A percentile compares a stretch with the other conserved stretches of the same genome.
Conservation (phyloP, 2,329 filamentous ascomycete species). For the Penicillium sumatraense region DNA sequence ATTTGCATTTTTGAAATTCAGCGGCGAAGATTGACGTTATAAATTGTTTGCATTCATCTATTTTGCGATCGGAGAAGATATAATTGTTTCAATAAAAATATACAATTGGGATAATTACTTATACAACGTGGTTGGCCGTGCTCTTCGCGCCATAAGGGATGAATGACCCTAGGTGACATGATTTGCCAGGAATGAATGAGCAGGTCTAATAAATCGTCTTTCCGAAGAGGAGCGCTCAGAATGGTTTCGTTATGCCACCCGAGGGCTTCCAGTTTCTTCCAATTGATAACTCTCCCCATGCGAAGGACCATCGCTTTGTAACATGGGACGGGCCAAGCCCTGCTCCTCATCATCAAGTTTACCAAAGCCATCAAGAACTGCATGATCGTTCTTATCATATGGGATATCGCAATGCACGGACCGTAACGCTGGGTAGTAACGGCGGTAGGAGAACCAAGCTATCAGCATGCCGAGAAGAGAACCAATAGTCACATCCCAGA, state of each 20-base stretch:
- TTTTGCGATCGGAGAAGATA: too few relatives aligned
- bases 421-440: constrained; percentile 62
- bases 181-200: too few relatives aligned
- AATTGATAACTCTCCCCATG: constrained; percentile 32
- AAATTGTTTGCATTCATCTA: too few relatives aligned
- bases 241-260: not conserved
- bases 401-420: constrained; percentile 57
- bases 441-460: constrained; percentile 62
- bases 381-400: constrained; percentile 42
- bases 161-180: too few relatives aligned
- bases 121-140: too few relatives aligned
- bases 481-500: constrained; percentile 64
- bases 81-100: too few relatives aligned
- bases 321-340: constrained; percentile 17
- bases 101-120: too few relatives aligned
- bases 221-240: not conserved
- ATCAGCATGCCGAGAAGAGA: constrained; percentile 59
- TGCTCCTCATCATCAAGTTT: constrained; percentile 42
- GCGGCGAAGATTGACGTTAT: not conserved
- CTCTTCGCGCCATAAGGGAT: too few relatives aligned
- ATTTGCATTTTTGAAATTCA: not conserved
- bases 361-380: constrained; percentile 32
- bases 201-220: not conserved
- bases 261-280: constrained; percentile 19
- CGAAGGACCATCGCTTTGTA: constrained; percentile 14